Evolutionary conservation across 805 yeast species (phyloP).

Genomic region (Monosporozyma siamensis): DNA sequence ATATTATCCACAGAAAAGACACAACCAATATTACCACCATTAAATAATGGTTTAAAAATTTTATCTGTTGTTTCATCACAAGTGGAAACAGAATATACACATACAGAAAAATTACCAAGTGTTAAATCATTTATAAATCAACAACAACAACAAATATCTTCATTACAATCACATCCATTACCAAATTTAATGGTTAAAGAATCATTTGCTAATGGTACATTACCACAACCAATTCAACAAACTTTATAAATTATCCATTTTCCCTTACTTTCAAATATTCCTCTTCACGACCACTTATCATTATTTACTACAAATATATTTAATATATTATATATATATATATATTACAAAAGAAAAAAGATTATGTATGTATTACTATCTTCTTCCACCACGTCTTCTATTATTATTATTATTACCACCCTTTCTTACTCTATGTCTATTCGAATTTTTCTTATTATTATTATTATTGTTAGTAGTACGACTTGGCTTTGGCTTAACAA

Average conservation of each 20-base stretch:
- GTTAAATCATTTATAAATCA: conserved; percentile 3
- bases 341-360: not conserved
- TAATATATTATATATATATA: not conserved
- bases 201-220: conserved; percentile 20
- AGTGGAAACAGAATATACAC: conserved; percentile 4
- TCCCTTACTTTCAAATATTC: no score
- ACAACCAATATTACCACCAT: conserved; percentile 3
- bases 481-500: conserved; percentile 29
- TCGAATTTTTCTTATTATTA: conserved; percentile 3
- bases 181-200: conserved; percentile 10
- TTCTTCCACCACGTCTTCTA: conserved; percentile 3
- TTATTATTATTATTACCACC: conserved; percentile 4
- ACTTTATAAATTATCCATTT: conserved; percentile 7
- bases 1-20: not conserved
- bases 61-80: conserved; percentile 25
- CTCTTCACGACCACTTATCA: no score
- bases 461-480: conserved; percentile 1
- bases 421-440: conserved; percentile 5
- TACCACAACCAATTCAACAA: conserved; percentile 28
- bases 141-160: conserved; percentile 1
- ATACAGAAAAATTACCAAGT: conserved; percentile 4
- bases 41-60: conserved; percentile 21
- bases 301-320: no score
- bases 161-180: not conserved
- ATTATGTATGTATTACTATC: not conserved